Evolutionary conservation across 1,284 basidiomycete species (phyloP).

Genomic region (Jaminaea rosea): DNA sequence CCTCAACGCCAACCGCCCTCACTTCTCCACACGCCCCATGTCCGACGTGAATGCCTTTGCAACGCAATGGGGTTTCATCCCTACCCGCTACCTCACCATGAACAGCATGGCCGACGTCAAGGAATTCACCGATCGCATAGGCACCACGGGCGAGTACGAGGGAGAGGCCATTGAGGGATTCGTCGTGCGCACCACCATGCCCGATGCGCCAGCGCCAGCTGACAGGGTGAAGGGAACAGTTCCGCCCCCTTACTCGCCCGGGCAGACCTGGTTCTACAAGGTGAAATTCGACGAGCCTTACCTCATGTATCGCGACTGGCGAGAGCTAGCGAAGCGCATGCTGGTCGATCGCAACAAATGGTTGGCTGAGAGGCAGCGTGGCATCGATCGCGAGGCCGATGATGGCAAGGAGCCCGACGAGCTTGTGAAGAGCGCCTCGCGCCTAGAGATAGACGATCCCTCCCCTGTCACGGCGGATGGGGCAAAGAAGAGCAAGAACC

Average conservation of each 20-base stretch:
- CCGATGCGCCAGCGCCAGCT: conserved; percentile 45
- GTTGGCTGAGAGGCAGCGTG: too few relatives aligned
- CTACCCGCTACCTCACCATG: conserved; percentile 60
- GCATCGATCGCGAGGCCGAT: too few relatives aligned
- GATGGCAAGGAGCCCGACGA: too few relatives aligned
- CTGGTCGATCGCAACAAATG: conserved; percentile 23
- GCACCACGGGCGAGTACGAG: conserved; percentile 64
- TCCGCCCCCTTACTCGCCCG: conserved; percentile 49
- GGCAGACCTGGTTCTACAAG: conserved; percentile 95
- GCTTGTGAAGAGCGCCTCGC: neutral
- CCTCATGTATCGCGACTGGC: conserved; percentile 95
- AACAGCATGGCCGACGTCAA: conserved; percentile 63
- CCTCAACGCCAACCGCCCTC: conserved; percentile 64
- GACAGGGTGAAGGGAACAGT: conserved; percentile 11
- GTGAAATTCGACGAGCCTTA: conserved; percentile 99
- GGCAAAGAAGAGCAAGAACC: conserved; percentile 14
- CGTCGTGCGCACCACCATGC: conserved; percentile 59
- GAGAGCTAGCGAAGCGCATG: conserved; percentile 73
- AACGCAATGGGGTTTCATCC: conserved; percentile 80
- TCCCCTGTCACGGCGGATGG: too few relatives aligned
- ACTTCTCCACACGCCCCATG: conserved; percentile 58
- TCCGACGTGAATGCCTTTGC: conserved; percentile 67
- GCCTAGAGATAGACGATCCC: too few relatives aligned
- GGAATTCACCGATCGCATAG: conserved; percentile 62
- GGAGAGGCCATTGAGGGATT: conserved; percentile 89